Evolutionary conservation across 805 yeast species (phyloP), one percentile per base, ranked within the genome.

Genomic region (Pichia rugopelliculosa): DNA sequence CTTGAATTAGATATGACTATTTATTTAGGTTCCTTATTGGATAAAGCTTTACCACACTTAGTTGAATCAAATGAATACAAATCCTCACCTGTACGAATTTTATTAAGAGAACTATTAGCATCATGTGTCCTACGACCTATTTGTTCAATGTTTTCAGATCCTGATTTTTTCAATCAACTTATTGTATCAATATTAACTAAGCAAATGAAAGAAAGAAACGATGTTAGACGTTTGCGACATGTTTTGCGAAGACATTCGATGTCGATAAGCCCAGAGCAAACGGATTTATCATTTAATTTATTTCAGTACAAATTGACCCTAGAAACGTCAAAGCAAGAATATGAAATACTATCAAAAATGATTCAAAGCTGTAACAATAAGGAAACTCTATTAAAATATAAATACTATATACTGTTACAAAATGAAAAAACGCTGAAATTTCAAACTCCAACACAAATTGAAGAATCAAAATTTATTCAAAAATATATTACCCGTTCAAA

Each of bases 161-260:
- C 91, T 1, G 95, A 88, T 59, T 84, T 79, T 50, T 84, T 84
- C 77, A 90, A 90, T 60, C 76, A 79, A 47, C 57, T 72, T 37
- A 71, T 88, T 15, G 80, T 80, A 10, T 74, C 75, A 44, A 61
- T 75, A 2, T 76, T 85, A 1, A 82, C 87, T 4, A 74, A 74
- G 26, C 75, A 84, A 12, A 68, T 90, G 59, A 80, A 80, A 52
- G 95, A 87, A 57, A 69, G 89, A 47, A 76, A 76, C 34, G 87
- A 86, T 57, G 95, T 89, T 0, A 77, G 82, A 50, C 76, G 80
- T 53, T 72, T 90, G 21, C 67, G 95, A 51, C 78, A 75, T 21
- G 85, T 87, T 1, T 66, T 89, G 33, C 83, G 82, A 52, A 75
- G 78, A 51, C 93, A 88, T 56, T 72, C 84, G 23, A 54, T 50